phyloP scores from a whole-genome alignment of 495 filamentous ascomycete genomes.

The Talaromyces nanjingensis region DNA sequence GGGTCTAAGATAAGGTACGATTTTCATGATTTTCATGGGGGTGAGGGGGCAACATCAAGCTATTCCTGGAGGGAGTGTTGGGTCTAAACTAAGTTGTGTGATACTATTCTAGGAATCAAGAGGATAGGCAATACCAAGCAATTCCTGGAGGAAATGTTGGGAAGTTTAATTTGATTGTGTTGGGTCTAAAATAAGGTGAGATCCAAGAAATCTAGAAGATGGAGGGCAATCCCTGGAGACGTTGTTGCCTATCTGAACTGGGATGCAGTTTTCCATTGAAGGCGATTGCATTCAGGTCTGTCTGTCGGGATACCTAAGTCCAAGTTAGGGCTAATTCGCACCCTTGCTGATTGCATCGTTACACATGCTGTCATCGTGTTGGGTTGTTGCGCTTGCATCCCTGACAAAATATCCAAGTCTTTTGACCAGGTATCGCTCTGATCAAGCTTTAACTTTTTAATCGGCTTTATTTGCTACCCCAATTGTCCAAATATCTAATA shows the following conservation, averaged over 20 bases:
- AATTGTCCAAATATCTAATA: neutral
- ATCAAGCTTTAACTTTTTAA: neutral
- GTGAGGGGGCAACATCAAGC: neutral
- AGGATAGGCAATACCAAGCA: neutral
- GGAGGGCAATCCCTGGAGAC: neutral
- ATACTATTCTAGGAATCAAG: too few species aligned
- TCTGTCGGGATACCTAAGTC: neutral
- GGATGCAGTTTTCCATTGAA: neutral
- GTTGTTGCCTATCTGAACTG: too few species aligned
- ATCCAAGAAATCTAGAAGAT: neutral
- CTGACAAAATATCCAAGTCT: neutral
- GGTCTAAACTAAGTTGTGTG: too few species aligned
- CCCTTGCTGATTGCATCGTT: neutral
- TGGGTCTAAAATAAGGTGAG: neutral
- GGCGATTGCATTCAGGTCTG: neutral
- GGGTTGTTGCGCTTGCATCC: neutral
- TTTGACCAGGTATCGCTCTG: too few species aligned
- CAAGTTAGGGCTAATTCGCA: neutral
- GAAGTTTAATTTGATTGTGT: neutral
- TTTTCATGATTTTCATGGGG: neutral
- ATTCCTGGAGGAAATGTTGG: neutral
- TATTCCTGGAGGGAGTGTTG: too few species aligned
- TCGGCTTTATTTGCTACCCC: neutral
- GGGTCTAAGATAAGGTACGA: neutral
- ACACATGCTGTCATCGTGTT: neutral